Conservation (phyloP, 2,329 filamentous ascomycete species). For the Tricladium varicosporioides region DNA sequence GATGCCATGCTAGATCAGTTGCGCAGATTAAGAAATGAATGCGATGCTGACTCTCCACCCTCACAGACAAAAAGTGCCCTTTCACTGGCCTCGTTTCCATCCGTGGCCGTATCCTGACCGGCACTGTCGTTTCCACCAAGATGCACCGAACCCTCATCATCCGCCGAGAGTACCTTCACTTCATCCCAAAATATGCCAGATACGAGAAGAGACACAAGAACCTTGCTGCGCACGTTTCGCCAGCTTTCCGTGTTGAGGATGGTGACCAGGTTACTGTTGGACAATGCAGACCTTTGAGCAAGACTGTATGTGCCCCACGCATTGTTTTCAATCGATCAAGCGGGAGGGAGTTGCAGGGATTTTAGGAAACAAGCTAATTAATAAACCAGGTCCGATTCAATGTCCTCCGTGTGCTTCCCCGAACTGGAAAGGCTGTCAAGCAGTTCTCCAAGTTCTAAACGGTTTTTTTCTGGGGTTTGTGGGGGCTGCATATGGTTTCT, state of each 20-base stretch:
- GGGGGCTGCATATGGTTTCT: slow-evolving; percentile 34
- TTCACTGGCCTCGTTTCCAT: slow-evolving; percentile 99
- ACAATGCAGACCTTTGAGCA: slow-evolving; percentile 98
- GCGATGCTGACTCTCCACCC: slow-evolving; percentile 22
- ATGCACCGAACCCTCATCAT: slow-evolving; percentile 99
- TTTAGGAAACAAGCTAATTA: background rate
- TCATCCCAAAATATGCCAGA: slow-evolving; percentile 98
- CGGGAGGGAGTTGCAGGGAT: slow-evolving; percentile 8
- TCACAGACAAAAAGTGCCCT: slow-evolving; percentile 98
- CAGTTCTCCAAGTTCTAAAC: slow-evolving; percentile 96
- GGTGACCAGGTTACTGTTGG: slow-evolving; percentile 99
- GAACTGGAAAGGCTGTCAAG: slow-evolving; percentile 97
- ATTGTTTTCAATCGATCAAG: slow-evolving; percentile 1
- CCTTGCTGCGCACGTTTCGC: slow-evolving; percentile 97
- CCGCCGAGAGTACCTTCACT: slow-evolving; percentile 99
- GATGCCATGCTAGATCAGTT: background rate
- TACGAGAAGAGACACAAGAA: slow-evolving; percentile 99
- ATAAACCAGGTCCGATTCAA: slow-evolving; percentile 87
- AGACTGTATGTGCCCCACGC: slow-evolving; percentile 77
- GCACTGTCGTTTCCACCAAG: slow-evolving; percentile 99
- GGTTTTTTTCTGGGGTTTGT: slow-evolving; percentile 32
- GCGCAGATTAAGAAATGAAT: background rate
- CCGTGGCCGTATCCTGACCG: slow-evolving; percentile 99
- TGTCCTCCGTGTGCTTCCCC: slow-evolving; percentile 96
- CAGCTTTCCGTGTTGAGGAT: slow-evolving; percentile 99